Conservation (phyloP, 768 basidiomycete species). For the Tylopilus plumbeoviolaceoides region DNA sequence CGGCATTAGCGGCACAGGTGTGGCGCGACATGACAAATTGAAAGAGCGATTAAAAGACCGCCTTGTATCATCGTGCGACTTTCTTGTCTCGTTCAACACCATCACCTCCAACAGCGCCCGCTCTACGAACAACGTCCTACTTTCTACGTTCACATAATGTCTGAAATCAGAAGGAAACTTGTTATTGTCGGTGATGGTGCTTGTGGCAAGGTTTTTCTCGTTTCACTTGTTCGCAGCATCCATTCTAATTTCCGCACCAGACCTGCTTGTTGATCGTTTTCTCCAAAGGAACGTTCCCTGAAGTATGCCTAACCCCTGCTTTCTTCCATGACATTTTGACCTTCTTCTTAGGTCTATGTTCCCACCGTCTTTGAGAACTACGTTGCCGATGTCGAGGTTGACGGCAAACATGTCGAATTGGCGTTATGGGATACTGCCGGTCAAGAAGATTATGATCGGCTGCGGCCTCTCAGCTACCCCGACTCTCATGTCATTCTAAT, state of each 20-base stretch:
- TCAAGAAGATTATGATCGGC: constrained; percentile 98
- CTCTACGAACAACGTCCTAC: constrained; percentile 28
- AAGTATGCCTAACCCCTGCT: constrained; percentile 46
- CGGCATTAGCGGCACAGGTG: constrained; percentile 28
- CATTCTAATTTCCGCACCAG: constrained; percentile 36
- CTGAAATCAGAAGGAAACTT: constrained; percentile 97
- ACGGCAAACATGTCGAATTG: constrained; percentile 97
- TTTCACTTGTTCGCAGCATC: constrained; percentile 5
- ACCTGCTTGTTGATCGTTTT: constrained; percentile 95
- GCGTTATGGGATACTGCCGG: constrained; percentile 99
- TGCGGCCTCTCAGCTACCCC: constrained; percentile 95
- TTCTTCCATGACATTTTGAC: constrained; percentile 1
- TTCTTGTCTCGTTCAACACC: constrained; percentile 37
- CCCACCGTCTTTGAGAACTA: constrained; percentile 99
- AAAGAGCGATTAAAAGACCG: constrained; percentile 35
- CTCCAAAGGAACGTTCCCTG: constrained; percentile 94
- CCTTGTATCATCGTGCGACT: constrained; percentile 35
- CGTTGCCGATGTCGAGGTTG: constrained; percentile 97
- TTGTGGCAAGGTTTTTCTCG: constrained; percentile 74
- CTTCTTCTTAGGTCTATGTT: constrained; percentile 78
- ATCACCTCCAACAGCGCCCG: constrained; percentile 35
- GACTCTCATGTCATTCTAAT: constrained; percentile 99
- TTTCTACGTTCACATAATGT: constrained; percentile 56
- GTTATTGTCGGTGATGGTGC: constrained; percentile 99
- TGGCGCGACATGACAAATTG: constrained; percentile 28